A percentile compares a stretch with the other conserved stretches of the same genome.
Conservation (phyloP, 345 rosid genomes). For the Erysimum cheiranthoides region DNA sequence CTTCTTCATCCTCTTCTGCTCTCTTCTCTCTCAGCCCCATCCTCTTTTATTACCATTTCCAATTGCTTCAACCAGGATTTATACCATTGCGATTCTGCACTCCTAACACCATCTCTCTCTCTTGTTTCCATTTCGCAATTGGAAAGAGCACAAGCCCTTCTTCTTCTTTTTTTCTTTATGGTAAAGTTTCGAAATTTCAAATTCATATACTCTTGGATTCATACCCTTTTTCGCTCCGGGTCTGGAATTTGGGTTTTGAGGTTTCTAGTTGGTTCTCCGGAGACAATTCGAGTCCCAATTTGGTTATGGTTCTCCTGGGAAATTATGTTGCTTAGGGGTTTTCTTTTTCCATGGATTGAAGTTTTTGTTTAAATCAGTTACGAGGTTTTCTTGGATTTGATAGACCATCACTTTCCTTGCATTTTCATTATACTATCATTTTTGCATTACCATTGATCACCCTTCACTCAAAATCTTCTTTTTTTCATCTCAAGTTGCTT, state of each 20-base stretch:
- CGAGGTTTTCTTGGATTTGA: constrained; percentile 14
- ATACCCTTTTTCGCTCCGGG: not conserved
- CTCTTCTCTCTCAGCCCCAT: not conserved
- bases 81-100: constrained; percentile 10
- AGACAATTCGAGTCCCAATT: constrained; percentile 24
- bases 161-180: not conserved
- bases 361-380: constrained; percentile 13
- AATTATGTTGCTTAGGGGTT: constrained; percentile 31
- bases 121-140: constrained; percentile 2
- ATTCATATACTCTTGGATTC: not conserved
- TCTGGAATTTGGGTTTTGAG: constrained; percentile 28
- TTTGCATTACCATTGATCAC: constrained; percentile 37
- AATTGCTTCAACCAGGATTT: not conserved
- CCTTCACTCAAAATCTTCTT: constrained; percentile 50
- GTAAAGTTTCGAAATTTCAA: constrained; percentile 9
- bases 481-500: constrained; percentile 30
- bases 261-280: not conserved
- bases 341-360: constrained; percentile 5
- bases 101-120: constrained; percentile 15
- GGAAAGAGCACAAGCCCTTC: constrained; percentile 4
- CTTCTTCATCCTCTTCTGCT: not conserved
- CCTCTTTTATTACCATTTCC: constrained; percentile 17
- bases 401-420: not conserved
- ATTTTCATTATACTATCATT: not conserved
- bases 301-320: not conserved